These are phyloP conservation scores for Paramecium bursaria DNA, from an alignment of 73 alveolate species.

Conservation along the genomic window DNA sequence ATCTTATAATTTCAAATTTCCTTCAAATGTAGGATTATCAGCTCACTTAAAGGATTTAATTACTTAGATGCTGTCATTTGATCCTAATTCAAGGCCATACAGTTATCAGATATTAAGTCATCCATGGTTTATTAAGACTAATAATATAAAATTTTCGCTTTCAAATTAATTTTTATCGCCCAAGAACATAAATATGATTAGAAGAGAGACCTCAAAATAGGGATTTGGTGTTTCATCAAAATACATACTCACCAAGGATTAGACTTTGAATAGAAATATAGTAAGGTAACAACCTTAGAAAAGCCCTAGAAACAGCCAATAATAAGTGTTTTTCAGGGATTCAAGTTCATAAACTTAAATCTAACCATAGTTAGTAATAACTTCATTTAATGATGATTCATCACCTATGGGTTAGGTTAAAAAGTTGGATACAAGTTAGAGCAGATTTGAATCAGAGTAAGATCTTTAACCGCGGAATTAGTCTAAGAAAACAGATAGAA, in stretches of 20 bases:
- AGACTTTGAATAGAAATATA: too few species aligned
- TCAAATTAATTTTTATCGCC: background rate
- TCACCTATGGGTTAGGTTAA: background rate
- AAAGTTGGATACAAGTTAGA: background rate
- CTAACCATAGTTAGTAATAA: background rate
- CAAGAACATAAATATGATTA: background rate
- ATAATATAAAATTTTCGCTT: too few species aligned
- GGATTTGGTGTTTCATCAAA: too few species aligned
- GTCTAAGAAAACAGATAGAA: background rate
- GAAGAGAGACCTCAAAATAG: background rate
- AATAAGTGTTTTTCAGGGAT: too few species aligned
- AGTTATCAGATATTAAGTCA: constrained; percentile 42
- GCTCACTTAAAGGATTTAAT: constrained; percentile 60
- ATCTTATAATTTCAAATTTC: constrained; percentile 43
- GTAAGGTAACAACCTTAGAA: too few species aligned
- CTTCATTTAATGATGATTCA: background rate
- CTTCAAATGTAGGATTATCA: background rate
- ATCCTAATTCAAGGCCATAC: constrained; percentile 1
- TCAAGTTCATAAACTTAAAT: too few species aligned
- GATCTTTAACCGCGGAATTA: background rate
- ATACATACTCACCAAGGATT: background rate
- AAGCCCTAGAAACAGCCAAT: too few species aligned
- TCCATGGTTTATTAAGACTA: constrained; percentile 58
- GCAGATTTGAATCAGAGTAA: background rate
- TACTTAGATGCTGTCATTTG: constrained; percentile 14